Conservation (phyloP, 352 stramenopile species). For the Phytophthora aleatoria region DNA sequence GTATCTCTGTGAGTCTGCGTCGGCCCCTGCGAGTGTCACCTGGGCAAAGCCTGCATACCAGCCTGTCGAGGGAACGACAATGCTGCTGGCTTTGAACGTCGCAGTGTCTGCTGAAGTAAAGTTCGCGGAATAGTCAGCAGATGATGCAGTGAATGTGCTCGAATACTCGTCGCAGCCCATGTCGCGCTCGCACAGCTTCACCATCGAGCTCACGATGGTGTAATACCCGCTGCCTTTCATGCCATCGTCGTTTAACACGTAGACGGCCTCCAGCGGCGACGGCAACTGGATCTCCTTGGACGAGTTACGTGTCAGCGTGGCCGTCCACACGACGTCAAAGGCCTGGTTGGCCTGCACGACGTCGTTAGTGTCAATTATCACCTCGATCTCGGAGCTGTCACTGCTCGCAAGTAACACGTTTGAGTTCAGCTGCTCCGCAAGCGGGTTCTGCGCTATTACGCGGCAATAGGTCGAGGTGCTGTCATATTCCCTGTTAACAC, state of each 20-base stretch:
- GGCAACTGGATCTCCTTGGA: conserved; percentile 53
- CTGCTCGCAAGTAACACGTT: conserved; percentile 33
- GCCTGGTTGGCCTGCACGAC: conserved; percentile 33
- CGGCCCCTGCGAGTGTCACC: conserved; percentile 43
- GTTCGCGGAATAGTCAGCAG: conserved; percentile 33
- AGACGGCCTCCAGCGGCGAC: conserved; percentile 37
- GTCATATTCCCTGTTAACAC: conserved; percentile 34
- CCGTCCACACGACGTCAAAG: conserved; percentile 42
- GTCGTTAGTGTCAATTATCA: conserved; percentile 32
- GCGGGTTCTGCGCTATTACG: conserved; percentile 42
- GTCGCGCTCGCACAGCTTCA: conserved; percentile 50
- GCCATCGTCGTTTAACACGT: conserved; percentile 18
- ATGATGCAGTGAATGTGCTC: conserved; percentile 25
- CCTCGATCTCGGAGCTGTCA: conserved; percentile 53
- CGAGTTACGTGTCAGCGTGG: conserved; percentile 36
- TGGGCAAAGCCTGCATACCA: conserved; percentile 51
- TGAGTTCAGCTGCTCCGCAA: conserved; percentile 33
- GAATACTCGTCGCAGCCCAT: conserved; percentile 55
- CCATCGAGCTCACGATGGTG: conserved; percentile 49
- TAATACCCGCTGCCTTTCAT: conserved; percentile 38
- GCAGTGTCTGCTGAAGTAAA: conserved; percentile 37
- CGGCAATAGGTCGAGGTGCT: conserved; percentile 53
- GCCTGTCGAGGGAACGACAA: conserved; percentile 39
- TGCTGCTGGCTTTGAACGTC: conserved; percentile 36
- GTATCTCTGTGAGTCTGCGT: conserved; percentile 39